Base-by-base conservation (phyloP, 495 filamentous ascomycete genomes). In the Penicillium samsonianum region DNA sequence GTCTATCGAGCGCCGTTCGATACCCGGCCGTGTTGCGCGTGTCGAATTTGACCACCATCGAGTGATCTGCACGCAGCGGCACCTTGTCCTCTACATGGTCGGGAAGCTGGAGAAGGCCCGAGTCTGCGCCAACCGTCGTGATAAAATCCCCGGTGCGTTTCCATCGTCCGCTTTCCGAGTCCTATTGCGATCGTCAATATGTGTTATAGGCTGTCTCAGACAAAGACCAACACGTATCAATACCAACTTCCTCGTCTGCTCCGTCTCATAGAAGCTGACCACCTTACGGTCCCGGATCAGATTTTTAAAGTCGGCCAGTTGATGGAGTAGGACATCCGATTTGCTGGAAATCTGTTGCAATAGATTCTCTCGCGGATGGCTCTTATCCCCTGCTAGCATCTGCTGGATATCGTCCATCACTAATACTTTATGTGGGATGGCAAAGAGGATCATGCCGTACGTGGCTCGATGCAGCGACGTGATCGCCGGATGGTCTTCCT, bases 371-470 rank as follows among this genome's bases (percentile, higher is more conserved):
- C 67, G 65, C 28, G 67, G 67, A 59, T 71, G 63, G 12, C 57
- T 57, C 16, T 60, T n/a, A 37, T 66, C 56, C 33, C 57, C 49
- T 4, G 48, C 59, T 23, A 72, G 35, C 63, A 73, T 71, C 41
- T 61, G 55, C 49, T 66, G 35, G 41, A 74, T 70, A 55, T 70
- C 65, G 17, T 73, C 58, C 7, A 67, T 58, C 26, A 70, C 55
- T 26, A 74, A 56, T 31, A 63, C 69, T 58, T 69, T 70, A 54
- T 72, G 61, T 30, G 69, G 71, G 35, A 65, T 67, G 16, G 45
- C 65, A 52, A 73, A 73, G 33, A 72, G 61, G 19, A 73, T 54
- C 49, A 73, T 68, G 52, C 65, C 69, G 57, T 73, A 72, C 19
- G 67, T 72, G 40, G 71, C 71, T 45, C 58, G 64, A 55, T 70